Evolutionary conservation across 1,139 yeast species (phyloP), one percentile per base, ranked within the genome.

Genomic region (Sporopachydermia cereana): DNA sequence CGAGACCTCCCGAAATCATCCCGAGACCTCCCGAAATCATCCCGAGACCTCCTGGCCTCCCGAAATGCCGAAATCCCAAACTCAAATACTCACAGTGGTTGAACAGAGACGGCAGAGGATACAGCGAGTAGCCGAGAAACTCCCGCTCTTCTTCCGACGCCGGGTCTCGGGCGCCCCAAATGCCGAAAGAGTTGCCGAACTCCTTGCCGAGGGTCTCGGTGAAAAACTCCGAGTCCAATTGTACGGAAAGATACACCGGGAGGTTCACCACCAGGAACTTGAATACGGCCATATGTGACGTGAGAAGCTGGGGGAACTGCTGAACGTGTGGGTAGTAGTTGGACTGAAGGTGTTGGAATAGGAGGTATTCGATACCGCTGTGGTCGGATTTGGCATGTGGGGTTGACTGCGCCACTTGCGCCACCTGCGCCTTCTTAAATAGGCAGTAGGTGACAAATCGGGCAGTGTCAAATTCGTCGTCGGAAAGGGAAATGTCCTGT

Each of bases 101-200:
- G 66, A 81, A 81, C 54, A 68, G 80, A 1, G 88, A 80, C 0
- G 83, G 85, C 18, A 74, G 69, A 0, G 88, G 84, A 49, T 69
- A 77, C 1, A 81, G 69, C n/a, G 76, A 72, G 52, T 77, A 77
- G 0, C 89, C 89, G 45, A 79, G 67, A 53, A 75, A 79, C 54
- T 81, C 89, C 47, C 73, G 69, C 42, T 76, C 77, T 43, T 66
- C 74, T 14, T 54, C 47, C 45, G 62, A 52, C 51, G 66, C 57
- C 43, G 57, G 53, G 1, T 59, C 55, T 2, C 60, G 53, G 2
- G 59, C 54, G 42, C 82, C 77, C 85, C 89, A 79, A 18, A 79
- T 76, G 0, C 88, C 88, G 61, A 81, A 81, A 0, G 88, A 81
- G 56, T 81, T 81, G n/a, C 84, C 81, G 31, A 79, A 71, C 50